Conservation (phyloP, 2,329 filamentous ascomycete species). For the Colletotrichum lindemuthianum region DNA sequence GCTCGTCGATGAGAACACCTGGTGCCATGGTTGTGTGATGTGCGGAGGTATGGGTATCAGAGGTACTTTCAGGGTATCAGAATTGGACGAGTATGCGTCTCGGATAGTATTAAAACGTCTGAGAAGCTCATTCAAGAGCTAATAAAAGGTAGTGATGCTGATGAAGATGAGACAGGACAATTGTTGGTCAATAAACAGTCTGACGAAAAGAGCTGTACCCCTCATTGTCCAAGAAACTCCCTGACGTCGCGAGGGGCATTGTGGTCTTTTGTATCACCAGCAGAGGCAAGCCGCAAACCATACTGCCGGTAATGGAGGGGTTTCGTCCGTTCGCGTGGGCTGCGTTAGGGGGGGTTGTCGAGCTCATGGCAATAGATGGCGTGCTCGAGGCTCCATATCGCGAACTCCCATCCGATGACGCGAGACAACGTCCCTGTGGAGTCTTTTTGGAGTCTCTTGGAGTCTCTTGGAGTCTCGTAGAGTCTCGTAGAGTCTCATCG, state of each 20-base stretch:
- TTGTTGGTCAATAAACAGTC: background rate
- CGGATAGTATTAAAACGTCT: no score
- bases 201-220: constrained; percentile 9
- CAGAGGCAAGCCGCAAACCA: background rate
- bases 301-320: no score
- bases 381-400: constrained; percentile 36
- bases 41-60: constrained; percentile 1
- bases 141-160: background rate
- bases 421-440: constrained; percentile 18
- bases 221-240: constrained; percentile 10
- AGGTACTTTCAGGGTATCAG: background rate
- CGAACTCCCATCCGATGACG: constrained; percentile 34
- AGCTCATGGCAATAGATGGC: constrained; percentile 33
- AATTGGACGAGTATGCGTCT: background rate
- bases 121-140: background rate
- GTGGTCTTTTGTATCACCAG: constrained; percentile 19
- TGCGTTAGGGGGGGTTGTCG: constrained; percentile 17
- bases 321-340: background rate
- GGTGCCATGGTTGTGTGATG: constrained; percentile 35
- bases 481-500: background rate
- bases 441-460: no score
- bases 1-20: constrained; percentile 37
- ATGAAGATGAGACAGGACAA: background rate
- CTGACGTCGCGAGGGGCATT: constrained; percentile 5
- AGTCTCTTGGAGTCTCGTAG: no score